phyloP scores from a whole-genome alignment of 2,329 filamentous ascomycete species.

The Fusarium brachygibbosum region DNA sequence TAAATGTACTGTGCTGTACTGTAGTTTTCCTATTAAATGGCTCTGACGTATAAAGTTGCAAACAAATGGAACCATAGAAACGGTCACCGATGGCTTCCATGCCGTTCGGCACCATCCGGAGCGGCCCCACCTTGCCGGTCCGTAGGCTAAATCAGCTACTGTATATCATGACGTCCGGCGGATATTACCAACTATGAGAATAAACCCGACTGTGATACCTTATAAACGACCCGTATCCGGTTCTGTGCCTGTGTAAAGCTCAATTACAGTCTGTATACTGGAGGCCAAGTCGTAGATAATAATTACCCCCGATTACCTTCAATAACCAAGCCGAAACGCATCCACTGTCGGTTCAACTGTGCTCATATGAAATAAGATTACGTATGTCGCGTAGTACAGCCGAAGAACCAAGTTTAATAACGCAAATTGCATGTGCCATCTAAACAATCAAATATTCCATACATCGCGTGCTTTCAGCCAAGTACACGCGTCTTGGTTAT shows the following conservation, averaged over 20 bases:
- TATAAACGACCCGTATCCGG: background rate
- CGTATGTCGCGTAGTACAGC: background rate
- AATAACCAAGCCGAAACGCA: background rate
- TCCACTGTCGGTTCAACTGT: background rate
- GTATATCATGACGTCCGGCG: conserved; percentile 2
- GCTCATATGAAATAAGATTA: background rate
- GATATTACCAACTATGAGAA: background rate
- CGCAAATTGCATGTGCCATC: conserved; percentile 36
- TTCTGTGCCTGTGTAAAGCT: background rate
- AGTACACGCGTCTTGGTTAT: conserved; percentile 36
- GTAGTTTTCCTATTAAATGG: conserved; percentile 1
- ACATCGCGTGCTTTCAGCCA: conserved; percentile 30
- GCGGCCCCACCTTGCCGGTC: conserved; percentile 37
- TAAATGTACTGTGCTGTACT: background rate
- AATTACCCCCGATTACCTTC: background rate
- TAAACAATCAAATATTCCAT: conserved; percentile 45
- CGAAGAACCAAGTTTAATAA: conserved; percentile 1
- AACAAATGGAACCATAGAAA: conserved; percentile 7
- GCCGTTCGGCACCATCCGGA: conserved; percentile 23
- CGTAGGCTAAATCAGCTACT: conserved; percentile 6
- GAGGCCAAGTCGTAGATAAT: background rate
- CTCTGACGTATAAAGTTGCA: conserved; percentile 19
- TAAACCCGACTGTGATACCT: background rate
- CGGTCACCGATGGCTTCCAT: background rate
- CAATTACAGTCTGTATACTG: background rate